These are phyloP conservation scores for Ophiostoma sp. DNA, from an alignment of 2,329 filamentous ascomycete genomes.

Conservation along the genomic window DNA sequence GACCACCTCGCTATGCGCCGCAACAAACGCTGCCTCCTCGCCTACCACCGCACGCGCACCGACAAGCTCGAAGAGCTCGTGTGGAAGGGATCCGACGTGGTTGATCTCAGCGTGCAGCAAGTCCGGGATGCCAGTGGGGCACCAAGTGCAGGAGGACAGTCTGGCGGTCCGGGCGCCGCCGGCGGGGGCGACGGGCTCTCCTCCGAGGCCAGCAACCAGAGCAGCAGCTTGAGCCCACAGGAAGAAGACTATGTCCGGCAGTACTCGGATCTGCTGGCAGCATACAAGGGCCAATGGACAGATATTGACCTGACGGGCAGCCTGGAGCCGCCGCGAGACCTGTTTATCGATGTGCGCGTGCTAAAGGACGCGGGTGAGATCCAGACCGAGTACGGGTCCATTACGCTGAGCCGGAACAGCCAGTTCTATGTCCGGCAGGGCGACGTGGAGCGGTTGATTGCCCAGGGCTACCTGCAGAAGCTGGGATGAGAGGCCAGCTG, in stretches of 20 bases:
- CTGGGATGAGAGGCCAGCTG: slow-evolving; percentile 60
- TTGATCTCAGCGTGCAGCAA: slow-evolving; percentile 59
- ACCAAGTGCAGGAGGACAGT: neutral
- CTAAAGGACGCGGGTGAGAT: slow-evolving; percentile 97
- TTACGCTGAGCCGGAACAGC: slow-evolving; percentile 95
- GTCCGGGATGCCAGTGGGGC: slow-evolving; percentile 34
- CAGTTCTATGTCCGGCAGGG: slow-evolving; percentile 96
- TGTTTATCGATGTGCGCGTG: slow-evolving; percentile 96
- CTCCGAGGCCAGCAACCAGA: slow-evolving; percentile 32
- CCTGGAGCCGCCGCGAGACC: slow-evolving; percentile 86
- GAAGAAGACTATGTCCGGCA: slow-evolving; percentile 95
- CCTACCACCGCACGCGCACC: slow-evolving; percentile 86
- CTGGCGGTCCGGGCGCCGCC: neutral
- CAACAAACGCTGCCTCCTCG: slow-evolving; percentile 92
- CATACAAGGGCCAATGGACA: slow-evolving; percentile 97
- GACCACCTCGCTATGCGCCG: slow-evolving; percentile 93
- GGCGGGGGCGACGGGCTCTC: neutral
- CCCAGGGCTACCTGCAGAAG: slow-evolving; percentile 92
- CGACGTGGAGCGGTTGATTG: slow-evolving; percentile 90
- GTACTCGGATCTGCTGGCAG: slow-evolving; percentile 88
- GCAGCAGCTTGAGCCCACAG: slow-evolving; percentile 85
- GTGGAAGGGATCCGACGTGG: slow-evolving; percentile 84
- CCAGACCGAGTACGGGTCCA: slow-evolving; percentile 98
- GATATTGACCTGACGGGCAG: slow-evolving; percentile 95
- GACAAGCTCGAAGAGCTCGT: slow-evolving; percentile 92